phyloP scores from a whole-genome alignment of 2,329 filamentous ascomycete species.

The Pseudogymnoascus sp. region DNA sequence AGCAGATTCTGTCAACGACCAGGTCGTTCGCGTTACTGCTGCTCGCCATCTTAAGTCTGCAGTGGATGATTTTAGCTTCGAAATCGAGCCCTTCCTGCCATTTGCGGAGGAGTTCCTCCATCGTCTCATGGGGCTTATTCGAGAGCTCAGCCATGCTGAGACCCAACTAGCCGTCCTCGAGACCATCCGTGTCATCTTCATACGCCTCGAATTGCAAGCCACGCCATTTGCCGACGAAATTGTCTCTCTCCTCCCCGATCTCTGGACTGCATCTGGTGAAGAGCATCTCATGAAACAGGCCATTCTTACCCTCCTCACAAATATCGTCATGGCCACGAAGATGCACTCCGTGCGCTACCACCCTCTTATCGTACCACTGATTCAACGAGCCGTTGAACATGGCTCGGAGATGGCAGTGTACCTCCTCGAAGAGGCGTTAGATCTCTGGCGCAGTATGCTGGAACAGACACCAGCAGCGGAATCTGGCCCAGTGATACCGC shows the following conservation, averaged over 20 bases:
- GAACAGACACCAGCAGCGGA: constrained; percentile 56
- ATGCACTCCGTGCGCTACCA: constrained; percentile 72
- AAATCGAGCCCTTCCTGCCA: constrained; percentile 63
- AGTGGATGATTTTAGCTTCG: constrained; percentile 79
- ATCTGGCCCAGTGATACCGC: constrained; percentile 51
- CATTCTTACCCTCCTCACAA: constrained; percentile 76
- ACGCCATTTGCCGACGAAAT: constrained; percentile 67
- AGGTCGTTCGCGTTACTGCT: constrained; percentile 86
- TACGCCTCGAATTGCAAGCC: constrained; percentile 69
- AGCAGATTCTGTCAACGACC: constrained; percentile 72
- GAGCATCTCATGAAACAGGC: constrained; percentile 92
- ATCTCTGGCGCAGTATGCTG: constrained; percentile 76
- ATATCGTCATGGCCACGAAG: constrained; percentile 80
- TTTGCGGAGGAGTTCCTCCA: constrained; percentile 67
- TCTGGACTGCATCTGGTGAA: constrained; percentile 74
- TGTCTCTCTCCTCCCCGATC: constrained; percentile 65
- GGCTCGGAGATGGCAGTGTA: constrained; percentile 70
- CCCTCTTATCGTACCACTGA: constrained; percentile 69
- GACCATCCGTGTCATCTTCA: constrained; percentile 73
- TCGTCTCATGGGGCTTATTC: constrained; percentile 67
- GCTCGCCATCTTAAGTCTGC: constrained; percentile 75
- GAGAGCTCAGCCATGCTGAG: constrained; percentile 72
- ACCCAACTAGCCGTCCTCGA: constrained; percentile 86
- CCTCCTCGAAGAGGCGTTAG: constrained; percentile 83
- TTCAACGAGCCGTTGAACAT: constrained; percentile 70